phyloP scores from a whole-genome alignment of 2,329 filamentous ascomycete species.

The Chrysoporthe cubensis region DNA sequence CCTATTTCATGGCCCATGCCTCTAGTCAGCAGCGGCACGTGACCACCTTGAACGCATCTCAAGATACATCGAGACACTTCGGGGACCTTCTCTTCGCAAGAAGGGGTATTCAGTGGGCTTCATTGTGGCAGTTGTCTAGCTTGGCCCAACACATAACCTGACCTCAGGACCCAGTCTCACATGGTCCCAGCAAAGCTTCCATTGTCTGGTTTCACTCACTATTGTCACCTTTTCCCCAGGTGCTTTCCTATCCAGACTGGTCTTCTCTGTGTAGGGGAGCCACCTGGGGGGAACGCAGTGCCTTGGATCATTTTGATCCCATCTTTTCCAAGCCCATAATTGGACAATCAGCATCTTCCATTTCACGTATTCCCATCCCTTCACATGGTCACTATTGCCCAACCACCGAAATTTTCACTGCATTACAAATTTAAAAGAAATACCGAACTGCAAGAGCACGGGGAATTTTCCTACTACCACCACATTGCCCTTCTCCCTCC shows the following conservation, averaged over 20 bases:
- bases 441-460: not conserved
- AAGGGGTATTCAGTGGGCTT: not conserved
- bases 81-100: too few species aligned
- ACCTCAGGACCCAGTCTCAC: not conserved
- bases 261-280: not conserved
- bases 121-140: too few species aligned
- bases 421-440: not conserved
- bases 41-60: conserved; percentile 1
- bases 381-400: not conserved
- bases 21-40: not conserved
- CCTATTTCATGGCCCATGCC: not conserved
- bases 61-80: not conserved
- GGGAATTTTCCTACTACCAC: not conserved
- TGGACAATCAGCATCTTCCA: not conserved
- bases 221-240: not conserved
- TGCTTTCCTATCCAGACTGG: too few species aligned
- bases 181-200: not conserved
- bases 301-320: not conserved
- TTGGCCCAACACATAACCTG: not conserved
- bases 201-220: not conserved
- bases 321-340: not conserved
- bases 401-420: not conserved
- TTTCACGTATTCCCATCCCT: not conserved
- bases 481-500: not conserved
- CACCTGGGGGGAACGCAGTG: not conserved